Evolutionary conservation across 305 asterid species (phyloP).

Genomic region (Plantago coronopus): DNA sequence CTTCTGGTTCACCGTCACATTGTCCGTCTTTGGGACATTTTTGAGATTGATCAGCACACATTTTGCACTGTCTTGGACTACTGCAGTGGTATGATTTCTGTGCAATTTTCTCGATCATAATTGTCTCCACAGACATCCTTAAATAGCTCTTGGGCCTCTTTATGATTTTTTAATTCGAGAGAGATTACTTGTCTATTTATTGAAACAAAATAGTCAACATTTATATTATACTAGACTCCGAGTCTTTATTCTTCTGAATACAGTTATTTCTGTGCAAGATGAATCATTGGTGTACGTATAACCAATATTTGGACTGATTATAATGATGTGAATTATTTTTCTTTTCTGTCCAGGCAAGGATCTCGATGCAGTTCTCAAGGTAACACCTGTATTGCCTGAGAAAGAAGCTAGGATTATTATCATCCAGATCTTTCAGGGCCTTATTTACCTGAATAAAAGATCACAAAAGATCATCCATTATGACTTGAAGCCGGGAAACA

Average conservation of each 20-base stretch:
- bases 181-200: background rate
- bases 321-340: slow-evolving; percentile 12
- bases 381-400: slow-evolving; percentile 83
- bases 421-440: slow-evolving; percentile 93
- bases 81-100: slow-evolving; percentile 69
- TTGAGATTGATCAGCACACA: slow-evolving; percentile 94
- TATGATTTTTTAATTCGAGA: background rate
- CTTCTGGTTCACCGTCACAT: slow-evolving; percentile 87
- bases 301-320: background rate
- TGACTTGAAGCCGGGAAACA: slow-evolving; percentile 98
- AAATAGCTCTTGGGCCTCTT: slow-evolving; percentile 4
- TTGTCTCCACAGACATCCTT: slow-evolving; percentile 6
- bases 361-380: slow-evolving; percentile 92
- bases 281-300: background rate
- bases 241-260: background rate
- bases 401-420: slow-evolving; percentile 85
- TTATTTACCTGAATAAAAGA: slow-evolving; percentile 86
- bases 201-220: background rate
- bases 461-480: slow-evolving; percentile 91
- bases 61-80: slow-evolving; percentile 95
- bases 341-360: slow-evolving; percentile 66
- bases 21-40: slow-evolving; percentile 97
- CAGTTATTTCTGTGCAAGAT: background rate
- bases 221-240: background rate
- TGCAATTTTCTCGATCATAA: background rate